phyloP scores from a whole-genome alignment of 139 green algal species.

The Diplosphaera chodatii region DNA sequence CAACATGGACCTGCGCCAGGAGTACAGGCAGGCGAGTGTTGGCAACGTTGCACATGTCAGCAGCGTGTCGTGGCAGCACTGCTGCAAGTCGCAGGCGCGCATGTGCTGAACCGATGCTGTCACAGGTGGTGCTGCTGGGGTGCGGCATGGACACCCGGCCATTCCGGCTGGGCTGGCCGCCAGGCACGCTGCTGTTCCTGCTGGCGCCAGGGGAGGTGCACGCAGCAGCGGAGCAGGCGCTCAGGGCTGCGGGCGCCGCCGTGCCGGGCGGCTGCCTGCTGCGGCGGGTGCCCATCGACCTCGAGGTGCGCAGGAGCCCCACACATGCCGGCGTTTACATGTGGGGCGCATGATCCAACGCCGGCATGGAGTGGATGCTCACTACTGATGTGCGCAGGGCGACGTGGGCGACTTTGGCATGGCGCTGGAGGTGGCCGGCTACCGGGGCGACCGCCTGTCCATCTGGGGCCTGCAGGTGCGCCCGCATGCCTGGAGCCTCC shows the following conservation, averaged over 20 bases:
- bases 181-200: slow-evolving; percentile 62
- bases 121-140: slow-evolving; percentile 74
- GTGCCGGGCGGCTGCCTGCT: slow-evolving; percentile 58
- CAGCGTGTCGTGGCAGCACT: no score
- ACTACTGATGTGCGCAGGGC: background rate
- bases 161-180: slow-evolving; percentile 56
- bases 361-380: no score
- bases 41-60: no score
- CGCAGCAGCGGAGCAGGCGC: background rate
- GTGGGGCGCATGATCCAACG: no score
- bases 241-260: background rate
- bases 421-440: slow-evolving; percentile 35
- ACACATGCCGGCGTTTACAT: no score
- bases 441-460: slow-evolving; percentile 50
- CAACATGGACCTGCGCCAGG: slow-evolving; percentile 34
- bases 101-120: no score
- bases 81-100: no score
- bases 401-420: slow-evolving; percentile 6
- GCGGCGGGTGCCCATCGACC: slow-evolving; percentile 36
- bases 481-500: no score
- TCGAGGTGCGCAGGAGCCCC: no score
- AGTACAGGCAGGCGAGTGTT: slow-evolving; percentile 45
- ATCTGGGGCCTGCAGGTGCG: slow-evolving; percentile 48
- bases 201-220: slow-evolving; percentile 51
- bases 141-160: slow-evolving; percentile 63